phyloP scores from a whole-genome alignment of 164 flowering plant species.

The Vitis labrusca region DNA sequence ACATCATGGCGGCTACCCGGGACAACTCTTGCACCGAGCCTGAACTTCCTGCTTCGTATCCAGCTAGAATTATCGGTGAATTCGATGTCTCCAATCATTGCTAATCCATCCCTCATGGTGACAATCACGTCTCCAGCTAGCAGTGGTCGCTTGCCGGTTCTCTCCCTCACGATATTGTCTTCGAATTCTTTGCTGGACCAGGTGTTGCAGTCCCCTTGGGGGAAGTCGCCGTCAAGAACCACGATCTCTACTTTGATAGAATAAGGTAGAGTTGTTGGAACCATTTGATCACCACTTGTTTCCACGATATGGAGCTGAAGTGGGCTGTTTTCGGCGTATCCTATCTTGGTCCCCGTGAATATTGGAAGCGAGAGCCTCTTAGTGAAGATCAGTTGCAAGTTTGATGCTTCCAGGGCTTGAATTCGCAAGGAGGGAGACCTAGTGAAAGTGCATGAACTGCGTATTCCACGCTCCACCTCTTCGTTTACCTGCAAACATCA shows the following conservation, averaged over 20 bases:
- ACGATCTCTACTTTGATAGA: slow-evolving; percentile 57
- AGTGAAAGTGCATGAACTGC: slow-evolving; percentile 14
- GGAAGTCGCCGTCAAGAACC: slow-evolving; percentile 65
- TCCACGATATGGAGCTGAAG: slow-evolving; percentile 45
- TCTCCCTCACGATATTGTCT: slow-evolving; percentile 41
- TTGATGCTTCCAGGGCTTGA: slow-evolving; percentile 44
- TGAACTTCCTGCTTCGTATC: slow-evolving; percentile 60
- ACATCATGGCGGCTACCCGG: too few relatives aligned
- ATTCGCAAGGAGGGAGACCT: slow-evolving; percentile 48
- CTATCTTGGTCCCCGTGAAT: slow-evolving; percentile 62
- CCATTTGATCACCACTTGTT: slow-evolving; percentile 7
- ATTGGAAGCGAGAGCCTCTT: slow-evolving; percentile 50
- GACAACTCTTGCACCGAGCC: slow-evolving; percentile 48
- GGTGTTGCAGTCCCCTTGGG: slow-evolving; percentile 17
- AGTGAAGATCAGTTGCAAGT: slow-evolving; percentile 40
- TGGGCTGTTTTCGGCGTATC: slow-evolving; percentile 32
- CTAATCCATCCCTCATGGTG: slow-evolving; percentile 22
- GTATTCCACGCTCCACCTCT: slow-evolving; percentile 53
- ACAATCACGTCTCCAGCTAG: slow-evolving; percentile 27
- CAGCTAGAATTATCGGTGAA: slow-evolving; percentile 73
- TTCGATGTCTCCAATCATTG: slow-evolving; percentile 18
- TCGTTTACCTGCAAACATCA: slow-evolving; percentile 51
- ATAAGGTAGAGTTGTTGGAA: slow-evolving; percentile 18
- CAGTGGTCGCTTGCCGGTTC: slow-evolving; percentile 53
- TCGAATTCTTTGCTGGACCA: slow-evolving; percentile 51